Evolutionary conservation across 225 moss, liverwort and hornwort genomes (phyloP).

Genomic region (Straminergon stramineum): DNA sequence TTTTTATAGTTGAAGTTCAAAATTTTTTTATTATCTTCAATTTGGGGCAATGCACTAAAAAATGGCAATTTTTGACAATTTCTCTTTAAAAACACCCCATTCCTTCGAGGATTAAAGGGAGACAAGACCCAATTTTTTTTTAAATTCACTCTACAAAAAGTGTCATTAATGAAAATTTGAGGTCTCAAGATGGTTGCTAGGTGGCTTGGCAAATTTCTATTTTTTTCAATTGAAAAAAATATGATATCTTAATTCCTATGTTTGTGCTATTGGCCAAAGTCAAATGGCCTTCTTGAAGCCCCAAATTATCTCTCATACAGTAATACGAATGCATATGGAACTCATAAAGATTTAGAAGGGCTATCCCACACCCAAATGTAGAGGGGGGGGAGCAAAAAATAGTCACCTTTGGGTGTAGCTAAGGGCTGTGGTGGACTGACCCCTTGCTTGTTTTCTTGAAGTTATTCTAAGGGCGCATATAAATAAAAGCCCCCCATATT

Average conservation of each 20-base stretch:
- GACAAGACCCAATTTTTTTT: neutral
- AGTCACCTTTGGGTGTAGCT: neutral
- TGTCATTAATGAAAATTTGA: neutral
- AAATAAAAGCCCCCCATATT: too few species aligned
- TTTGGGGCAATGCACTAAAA: neutral
- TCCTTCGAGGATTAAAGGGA: accelerated
- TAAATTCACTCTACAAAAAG: neutral
- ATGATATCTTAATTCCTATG: neutral
- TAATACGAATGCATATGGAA: neutral
- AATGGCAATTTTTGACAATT: neutral
- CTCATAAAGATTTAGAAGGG: neutral
- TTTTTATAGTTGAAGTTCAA: neutral
- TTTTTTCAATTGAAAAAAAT: too few species aligned
- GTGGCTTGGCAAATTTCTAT: neutral
- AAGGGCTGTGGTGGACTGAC: too few species aligned
- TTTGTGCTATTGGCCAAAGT: too few species aligned
- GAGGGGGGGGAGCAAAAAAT: neutral
- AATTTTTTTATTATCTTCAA: too few species aligned
- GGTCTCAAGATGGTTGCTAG: accelerated
- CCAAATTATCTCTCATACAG: neutral
- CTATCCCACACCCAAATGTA: neutral
- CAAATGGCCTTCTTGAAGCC: neutral
- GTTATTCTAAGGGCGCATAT: too few species aligned
- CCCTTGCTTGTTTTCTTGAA: too few species aligned
- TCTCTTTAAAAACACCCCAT: neutral